Percentiles rank a stretch among this genome's conserved stretches.
These are phyloP conservation scores for Moelleriella libera DNA, from an alignment of 2,329 filamentous ascomycete species.

Conservation along the genomic window DNA sequence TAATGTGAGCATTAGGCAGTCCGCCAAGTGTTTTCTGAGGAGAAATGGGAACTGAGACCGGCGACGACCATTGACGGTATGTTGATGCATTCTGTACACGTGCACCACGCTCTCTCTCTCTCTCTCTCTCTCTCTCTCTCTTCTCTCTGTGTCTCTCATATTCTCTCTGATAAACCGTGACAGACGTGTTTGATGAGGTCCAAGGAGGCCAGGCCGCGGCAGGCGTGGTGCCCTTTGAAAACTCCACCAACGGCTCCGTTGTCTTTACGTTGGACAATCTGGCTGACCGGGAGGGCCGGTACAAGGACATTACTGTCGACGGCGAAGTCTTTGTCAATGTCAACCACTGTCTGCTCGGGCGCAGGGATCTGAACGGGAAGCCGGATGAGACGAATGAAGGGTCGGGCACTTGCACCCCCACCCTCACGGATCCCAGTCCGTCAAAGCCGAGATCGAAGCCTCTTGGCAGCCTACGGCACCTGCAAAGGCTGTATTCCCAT, in stretches of 20 bases:
- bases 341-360: constrained; percentile 72
- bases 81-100: constrained; percentile 5
- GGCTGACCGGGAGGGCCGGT: constrained; percentile 53
- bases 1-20: constrained; percentile 21
- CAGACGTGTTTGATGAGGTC: constrained; percentile 69
- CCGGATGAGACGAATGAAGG: constrained; percentile 15
- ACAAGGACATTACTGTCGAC: constrained; percentile 59
- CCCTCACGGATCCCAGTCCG: constrained; percentile 27
- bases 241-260: constrained; percentile 88
- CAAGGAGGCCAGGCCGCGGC: constrained; percentile 49
- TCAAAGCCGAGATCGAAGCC: constrained; percentile 32
- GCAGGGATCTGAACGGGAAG: constrained; percentile 12
- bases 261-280: constrained; percentile 82
- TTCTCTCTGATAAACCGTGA: neutral
- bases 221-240: constrained; percentile 89
- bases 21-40: constrained; percentile 30
- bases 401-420: constrained; percentile 36
- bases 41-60: constrained; percentile 32
- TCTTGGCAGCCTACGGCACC: constrained; percentile 36
- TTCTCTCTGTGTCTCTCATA: neutral
- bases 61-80: constrained; percentile 35
- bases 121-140: neutral
- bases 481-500: constrained; percentile 77
- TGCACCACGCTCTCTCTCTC: neutral
- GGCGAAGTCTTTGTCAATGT: constrained; percentile 80